phyloP scores from a whole-genome alignment of 2,329 filamentous ascomycete species.

The Rhynchosporium agropyri region DNA sequence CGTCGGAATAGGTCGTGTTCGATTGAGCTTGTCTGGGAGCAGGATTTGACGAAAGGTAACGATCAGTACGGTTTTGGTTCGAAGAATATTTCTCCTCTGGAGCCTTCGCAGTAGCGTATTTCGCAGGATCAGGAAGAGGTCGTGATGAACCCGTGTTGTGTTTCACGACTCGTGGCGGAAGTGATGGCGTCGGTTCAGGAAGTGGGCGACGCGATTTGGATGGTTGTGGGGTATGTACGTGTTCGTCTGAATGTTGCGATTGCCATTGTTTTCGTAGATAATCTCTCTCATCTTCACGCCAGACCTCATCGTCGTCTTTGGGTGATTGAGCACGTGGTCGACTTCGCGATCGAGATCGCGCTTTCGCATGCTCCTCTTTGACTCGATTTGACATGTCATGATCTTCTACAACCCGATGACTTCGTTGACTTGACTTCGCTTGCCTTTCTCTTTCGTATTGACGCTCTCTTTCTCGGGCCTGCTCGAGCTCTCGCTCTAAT shows the following conservation, averaged over 20 bases:
- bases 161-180: conserved; percentile 37
- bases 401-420: conserved; percentile 36
- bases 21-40: conserved; percentile 44
- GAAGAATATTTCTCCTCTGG: conserved; percentile 28
- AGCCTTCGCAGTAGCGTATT: conserved; percentile 35
- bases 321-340: conserved; percentile 36
- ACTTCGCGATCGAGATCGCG: conserved; percentile 28
- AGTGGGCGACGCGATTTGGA: conserved; percentile 40
- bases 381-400: conserved; percentile 38
- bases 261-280: conserved; percentile 51
- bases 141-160: conserved; percentile 43
- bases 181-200: conserved; percentile 36
- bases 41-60: conserved; percentile 52
- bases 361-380: conserved; percentile 37
- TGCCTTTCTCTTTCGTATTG: conserved; percentile 65
- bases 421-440: conserved; percentile 44
- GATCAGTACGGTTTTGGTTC: conserved; percentile 49
- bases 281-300: conserved; percentile 54
- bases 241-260: conserved; percentile 32
- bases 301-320: conserved; percentile 48
- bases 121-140: conserved; percentile 44
- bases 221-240: conserved; percentile 20
- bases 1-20: conserved; percentile 46
- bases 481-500: conserved; percentile 72
- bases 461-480: conserved; percentile 67